phyloP scores from a whole-genome alignment of 345 rosid species.

The Bruguiera parviflora region DNA sequence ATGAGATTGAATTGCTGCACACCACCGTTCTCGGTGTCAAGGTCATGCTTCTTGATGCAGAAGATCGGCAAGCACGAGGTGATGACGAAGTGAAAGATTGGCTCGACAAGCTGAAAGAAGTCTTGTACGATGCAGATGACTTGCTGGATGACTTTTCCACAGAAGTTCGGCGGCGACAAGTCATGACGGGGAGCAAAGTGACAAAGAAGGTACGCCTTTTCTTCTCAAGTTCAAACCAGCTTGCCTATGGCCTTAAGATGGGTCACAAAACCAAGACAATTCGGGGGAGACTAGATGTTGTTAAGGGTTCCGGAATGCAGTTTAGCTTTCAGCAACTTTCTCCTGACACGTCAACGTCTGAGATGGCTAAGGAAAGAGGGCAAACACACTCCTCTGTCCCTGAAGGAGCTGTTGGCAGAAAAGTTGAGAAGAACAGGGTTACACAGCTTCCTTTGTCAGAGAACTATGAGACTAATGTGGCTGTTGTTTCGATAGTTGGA shows the following conservation, averaged over 20 bases:
- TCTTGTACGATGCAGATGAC: constrained; percentile 29
- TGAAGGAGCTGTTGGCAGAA: constrained; percentile 16
- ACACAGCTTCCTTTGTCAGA: background rate
- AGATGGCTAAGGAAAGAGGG: background rate
- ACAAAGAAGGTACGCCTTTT: background rate
- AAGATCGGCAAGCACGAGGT: too few species aligned
- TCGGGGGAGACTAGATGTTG: constrained; percentile 14
- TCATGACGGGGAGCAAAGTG: background rate
- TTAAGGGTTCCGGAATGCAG: background rate
- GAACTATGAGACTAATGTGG: background rate
- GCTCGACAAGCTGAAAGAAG: too few species aligned
- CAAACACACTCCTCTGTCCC: background rate
- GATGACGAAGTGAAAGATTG: too few species aligned
- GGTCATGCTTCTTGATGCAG: too few species aligned
- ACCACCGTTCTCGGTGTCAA: too few species aligned
- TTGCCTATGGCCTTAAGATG: background rate
- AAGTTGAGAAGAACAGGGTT: constrained; percentile 11
- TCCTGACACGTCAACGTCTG: background rate
- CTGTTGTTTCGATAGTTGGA: background rate
- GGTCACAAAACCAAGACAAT: constrained; percentile 12
- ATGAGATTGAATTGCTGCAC: background rate
- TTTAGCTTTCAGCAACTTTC: background rate
- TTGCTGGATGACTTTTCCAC: constrained; percentile 30
- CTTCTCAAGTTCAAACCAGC: constrained; percentile 10
- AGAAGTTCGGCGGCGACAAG: background rate